A percentile compares a stretch with the other conserved stretches of the same genome.
These are phyloP conservation scores for Aureobasidium sp. DNA, from an alignment of 2,329 filamentous ascomycete species.

Conservation along the genomic window DNA sequence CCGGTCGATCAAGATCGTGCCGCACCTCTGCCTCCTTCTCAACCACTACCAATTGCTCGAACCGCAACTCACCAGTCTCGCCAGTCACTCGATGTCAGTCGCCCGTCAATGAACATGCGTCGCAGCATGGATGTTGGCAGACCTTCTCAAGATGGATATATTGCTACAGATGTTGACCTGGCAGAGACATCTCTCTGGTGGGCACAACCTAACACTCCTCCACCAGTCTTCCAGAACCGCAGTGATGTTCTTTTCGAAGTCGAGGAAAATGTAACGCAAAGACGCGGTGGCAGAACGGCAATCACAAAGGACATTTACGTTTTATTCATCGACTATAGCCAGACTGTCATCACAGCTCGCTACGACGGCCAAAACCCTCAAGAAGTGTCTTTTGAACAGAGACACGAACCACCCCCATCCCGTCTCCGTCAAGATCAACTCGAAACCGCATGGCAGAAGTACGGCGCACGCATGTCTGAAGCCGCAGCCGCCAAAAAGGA, in stretches of 20 bases:
- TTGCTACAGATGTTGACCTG: conserved; percentile 82
- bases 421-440: conserved; percentile 86
- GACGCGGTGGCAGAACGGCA: conserved; percentile 61
- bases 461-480: conserved; percentile 70
- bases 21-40: conserved; percentile 31
- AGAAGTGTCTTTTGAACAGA: conserved; percentile 72
- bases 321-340: conserved; percentile 94
- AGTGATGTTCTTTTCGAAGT: conserved; percentile 77
- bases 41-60: conserved; percentile 31
- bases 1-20: conserved; percentile 23
- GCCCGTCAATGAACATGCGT: conserved; percentile 44
- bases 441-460: conserved; percentile 74
- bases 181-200: conserved; percentile 74
- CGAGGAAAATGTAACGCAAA: conserved; percentile 66
- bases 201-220: conserved; percentile 70
- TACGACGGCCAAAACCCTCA: conserved; percentile 70
- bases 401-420: conserved; percentile 76
- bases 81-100: conserved; percentile 52
- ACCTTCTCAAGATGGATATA: conserved; percentile 67
- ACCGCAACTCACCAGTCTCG: conserved; percentile 8
- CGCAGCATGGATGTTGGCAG: conserved; percentile 70
- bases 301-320: conserved; percentile 77
- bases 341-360: conserved; percentile 75
- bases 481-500: conserved; percentile 67
- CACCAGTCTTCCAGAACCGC: conserved; percentile 73